Evolutionary conservation across 164 flowering plant species (phyloP).

Genomic region (Tetrastigma voinierianum): DNA sequence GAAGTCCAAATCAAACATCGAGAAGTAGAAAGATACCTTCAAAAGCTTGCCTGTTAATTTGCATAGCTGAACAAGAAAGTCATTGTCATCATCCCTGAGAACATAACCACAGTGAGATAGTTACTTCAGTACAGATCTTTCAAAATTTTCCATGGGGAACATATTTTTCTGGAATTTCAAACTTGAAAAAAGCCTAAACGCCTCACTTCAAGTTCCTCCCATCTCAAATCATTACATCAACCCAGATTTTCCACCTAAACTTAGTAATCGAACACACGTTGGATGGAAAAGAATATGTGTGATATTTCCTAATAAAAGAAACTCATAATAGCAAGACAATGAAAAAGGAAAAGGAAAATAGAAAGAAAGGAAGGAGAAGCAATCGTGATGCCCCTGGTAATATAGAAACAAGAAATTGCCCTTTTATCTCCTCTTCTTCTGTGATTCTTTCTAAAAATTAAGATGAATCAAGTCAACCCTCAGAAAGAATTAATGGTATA

Average conservation of each 20-base stretch:
- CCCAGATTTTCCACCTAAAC: too few species aligned
- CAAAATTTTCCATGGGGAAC: too few species aligned
- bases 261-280: not conserved
- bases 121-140: too few species aligned
- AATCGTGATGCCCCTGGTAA: not conserved
- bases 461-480: too few species aligned
- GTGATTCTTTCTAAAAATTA: too few species aligned
- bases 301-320: not conserved
- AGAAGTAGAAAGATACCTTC: constrained; percentile 45
- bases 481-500: too few species aligned
- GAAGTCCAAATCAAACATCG: not conserved
- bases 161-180: too few species aligned
- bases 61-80: constrained; percentile 90
- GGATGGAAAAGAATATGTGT: not conserved
- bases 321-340: not conserved
- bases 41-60: constrained; percentile 78
- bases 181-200: too few species aligned
- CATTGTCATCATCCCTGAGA: constrained; percentile 86
- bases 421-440: too few species aligned
- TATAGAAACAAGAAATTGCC: not conserved
- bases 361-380: not conserved
- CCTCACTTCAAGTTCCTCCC: too few species aligned
- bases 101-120: constrained; percentile 2
- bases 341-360: not conserved
- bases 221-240: too few species aligned